A percentile compares a stretch with the other conserved stretches of the same genome.
Evolutionary conservation across 176 grass and related monocot species (phyloP).

Genomic region (Melocanna baccifera): DNA sequence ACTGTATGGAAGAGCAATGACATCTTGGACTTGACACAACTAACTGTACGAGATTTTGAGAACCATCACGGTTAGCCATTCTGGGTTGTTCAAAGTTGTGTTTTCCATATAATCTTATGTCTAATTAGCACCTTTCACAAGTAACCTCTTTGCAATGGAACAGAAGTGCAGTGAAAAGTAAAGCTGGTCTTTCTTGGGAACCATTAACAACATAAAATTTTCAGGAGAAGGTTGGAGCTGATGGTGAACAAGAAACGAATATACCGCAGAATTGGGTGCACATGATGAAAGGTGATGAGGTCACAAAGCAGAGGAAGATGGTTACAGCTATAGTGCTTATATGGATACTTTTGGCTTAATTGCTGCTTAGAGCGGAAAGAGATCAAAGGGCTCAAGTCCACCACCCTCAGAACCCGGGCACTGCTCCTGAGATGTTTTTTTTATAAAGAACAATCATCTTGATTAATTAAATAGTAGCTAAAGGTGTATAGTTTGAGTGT

Average conservation of each 20-base stretch:
- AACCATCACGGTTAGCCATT: background rate
- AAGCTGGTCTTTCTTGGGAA: conserved; percentile 34
- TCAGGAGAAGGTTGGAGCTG: conserved; percentile 39
- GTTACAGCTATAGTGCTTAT: conserved; percentile 29
- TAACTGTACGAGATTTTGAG: background rate
- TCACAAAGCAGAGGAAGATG: conserved; percentile 38
- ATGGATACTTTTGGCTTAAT: conserved; percentile 42
- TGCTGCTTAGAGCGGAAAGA: conserved; percentile 60
- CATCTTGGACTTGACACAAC: conserved; percentile 5
- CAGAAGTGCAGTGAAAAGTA: conserved; percentile 29
- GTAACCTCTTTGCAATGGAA: conserved; percentile 20
- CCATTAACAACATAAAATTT: conserved; percentile 30
- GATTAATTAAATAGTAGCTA: conserved; percentile 35
- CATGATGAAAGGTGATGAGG: conserved; percentile 52
- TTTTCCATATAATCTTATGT: conserved; percentile 10
- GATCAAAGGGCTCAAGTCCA: conserved; percentile 50
- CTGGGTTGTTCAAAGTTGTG: background rate
- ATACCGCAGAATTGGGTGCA: conserved; percentile 39
- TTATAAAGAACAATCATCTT: conserved; percentile 43
- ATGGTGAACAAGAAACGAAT: conserved; percentile 52
- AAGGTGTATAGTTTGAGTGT: conserved; percentile 28
- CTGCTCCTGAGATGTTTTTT: conserved; percentile 32
- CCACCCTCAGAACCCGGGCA: conserved; percentile 53
- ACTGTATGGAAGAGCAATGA: background rate
- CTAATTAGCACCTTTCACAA: background rate